phyloP scores from a whole-genome alignment of 2,329 filamentous ascomycete genomes.

The Clarireedia monteithiana region DNA sequence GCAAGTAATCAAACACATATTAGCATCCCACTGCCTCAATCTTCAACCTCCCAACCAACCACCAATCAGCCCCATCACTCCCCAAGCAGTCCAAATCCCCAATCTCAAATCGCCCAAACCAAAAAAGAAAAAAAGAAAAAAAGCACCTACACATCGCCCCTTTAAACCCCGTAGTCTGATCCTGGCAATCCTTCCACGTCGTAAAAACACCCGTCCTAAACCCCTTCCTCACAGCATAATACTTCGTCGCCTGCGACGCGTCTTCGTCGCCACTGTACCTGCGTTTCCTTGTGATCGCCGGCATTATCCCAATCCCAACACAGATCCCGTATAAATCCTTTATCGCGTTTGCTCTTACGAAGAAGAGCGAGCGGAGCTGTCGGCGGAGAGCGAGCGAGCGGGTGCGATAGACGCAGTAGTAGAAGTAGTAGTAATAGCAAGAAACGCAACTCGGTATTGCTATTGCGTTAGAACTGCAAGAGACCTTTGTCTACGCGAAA shows the following conservation, averaged over 20 bases:
- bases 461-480: no score
- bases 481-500: no score
- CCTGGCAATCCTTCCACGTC: slow-evolving; percentile 53
- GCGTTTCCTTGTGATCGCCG: slow-evolving; percentile 21
- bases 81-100: background rate
- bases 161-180: slow-evolving; percentile 51
- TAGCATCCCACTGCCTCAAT: background rate
- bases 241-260: slow-evolving; percentile 26
- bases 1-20: background rate
- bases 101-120: background rate
- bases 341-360: background rate
- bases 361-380: no score
- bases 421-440: no score
- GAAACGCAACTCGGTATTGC: no score
- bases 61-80: no score
- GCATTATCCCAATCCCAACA: slow-evolving; percentile 3
- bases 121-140: background rate
- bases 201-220: slow-evolving; percentile 53
- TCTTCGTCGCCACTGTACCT: slow-evolving; percentile 16
- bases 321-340: background rate
- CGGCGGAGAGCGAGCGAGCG: no score
- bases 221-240: slow-evolving; percentile 54
- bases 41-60: background rate
- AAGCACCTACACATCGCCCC: slow-evolving; percentile 58
- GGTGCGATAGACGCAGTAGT: no score